Evolutionary conservation across 2,329 filamentous ascomycete genomes (phyloP).

Genomic region (Fusarium sp.): DNA sequence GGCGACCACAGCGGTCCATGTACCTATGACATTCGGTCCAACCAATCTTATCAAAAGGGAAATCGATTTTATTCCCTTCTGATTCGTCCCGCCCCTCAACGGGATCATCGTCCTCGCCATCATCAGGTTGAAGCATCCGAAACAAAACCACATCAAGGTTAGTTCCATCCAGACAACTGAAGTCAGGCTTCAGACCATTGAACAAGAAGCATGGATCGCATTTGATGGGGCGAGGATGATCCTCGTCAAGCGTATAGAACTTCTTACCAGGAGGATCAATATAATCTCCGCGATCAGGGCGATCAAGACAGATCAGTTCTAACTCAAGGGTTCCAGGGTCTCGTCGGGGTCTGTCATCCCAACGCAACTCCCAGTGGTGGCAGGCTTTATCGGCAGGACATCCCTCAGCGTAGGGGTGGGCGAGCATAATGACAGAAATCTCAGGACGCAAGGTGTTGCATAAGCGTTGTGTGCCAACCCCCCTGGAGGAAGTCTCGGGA

Average conservation of each 20-base stretch:
- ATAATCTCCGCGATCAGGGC: background rate
- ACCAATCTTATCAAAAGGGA: background rate
- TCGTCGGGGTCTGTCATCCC: background rate
- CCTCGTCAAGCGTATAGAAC: background rate
- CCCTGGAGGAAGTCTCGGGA: background rate
- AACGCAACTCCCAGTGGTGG: background rate
- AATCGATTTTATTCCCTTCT: background rate
- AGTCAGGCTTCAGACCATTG: background rate
- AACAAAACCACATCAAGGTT: background rate
- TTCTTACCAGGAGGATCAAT: fast-evolving
- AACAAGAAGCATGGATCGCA: background rate
- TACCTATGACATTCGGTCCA: background rate
- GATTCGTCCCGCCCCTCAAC: background rate
- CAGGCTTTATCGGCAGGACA: background rate
- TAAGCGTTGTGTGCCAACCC: background rate
- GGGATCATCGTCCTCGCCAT: background rate
- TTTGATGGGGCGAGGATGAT: background rate
- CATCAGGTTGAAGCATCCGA: background rate
- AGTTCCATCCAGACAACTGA: background rate
- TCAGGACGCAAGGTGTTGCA: background rate
- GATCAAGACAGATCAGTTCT: background rate
- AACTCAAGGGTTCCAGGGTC: background rate
- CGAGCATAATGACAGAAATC: background rate
- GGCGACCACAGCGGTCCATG: background rate
- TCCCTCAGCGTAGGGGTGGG: background rate